These are phyloP conservation scores for Starmerella khaoyaiensis DNA, from an alignment of 805 yeast species.

Conservation along the genomic window DNA sequence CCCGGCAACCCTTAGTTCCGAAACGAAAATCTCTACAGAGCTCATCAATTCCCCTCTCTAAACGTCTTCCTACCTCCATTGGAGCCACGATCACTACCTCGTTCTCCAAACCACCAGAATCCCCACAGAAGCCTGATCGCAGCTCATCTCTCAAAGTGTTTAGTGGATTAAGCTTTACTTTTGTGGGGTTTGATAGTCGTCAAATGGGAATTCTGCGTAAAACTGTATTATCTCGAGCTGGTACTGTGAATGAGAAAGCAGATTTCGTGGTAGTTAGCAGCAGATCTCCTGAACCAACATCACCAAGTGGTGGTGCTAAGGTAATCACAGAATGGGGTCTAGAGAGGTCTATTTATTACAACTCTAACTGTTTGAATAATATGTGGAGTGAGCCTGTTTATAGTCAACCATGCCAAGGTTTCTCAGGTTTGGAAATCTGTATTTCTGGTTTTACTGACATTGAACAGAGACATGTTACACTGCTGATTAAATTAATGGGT, in stretches of 20 bases:
- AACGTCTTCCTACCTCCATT: slow-evolving; percentile 6
- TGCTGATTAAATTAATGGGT: slow-evolving; percentile 44
- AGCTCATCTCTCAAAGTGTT: slow-evolving; percentile 27
- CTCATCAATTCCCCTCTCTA: slow-evolving; percentile 1
- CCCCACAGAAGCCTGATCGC: neutral
- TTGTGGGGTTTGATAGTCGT: slow-evolving; percentile 32
- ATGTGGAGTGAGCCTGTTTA: slow-evolving; percentile 42
- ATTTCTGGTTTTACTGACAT: slow-evolving; percentile 69
- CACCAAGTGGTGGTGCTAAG: slow-evolving; percentile 12
- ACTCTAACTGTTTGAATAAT: slow-evolving; percentile 35
- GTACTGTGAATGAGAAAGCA: slow-evolving; percentile 20
- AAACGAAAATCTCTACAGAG: slow-evolving; percentile 5
- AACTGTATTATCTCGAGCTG: slow-evolving; percentile 38
- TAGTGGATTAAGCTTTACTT: slow-evolving; percentile 32
- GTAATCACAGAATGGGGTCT: slow-evolving; percentile 69
- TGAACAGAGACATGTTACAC: slow-evolving; percentile 56
- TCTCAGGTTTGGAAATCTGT: slow-evolving; percentile 31
- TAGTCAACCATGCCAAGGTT: slow-evolving; percentile 24
- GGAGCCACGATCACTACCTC: slow-evolving; percentile 1
- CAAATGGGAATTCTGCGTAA: slow-evolving; percentile 32
- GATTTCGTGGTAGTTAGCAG: slow-evolving; percentile 23
- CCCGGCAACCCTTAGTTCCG: neutral
- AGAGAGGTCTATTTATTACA: slow-evolving; percentile 57
- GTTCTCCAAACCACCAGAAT: slow-evolving; percentile 3
- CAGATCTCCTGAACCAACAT: slow-evolving; percentile 13